These are phyloP conservation scores for Phytophthora sp. DNA, from an alignment of 352 stramenopile species.

Conservation along the genomic window DNA sequence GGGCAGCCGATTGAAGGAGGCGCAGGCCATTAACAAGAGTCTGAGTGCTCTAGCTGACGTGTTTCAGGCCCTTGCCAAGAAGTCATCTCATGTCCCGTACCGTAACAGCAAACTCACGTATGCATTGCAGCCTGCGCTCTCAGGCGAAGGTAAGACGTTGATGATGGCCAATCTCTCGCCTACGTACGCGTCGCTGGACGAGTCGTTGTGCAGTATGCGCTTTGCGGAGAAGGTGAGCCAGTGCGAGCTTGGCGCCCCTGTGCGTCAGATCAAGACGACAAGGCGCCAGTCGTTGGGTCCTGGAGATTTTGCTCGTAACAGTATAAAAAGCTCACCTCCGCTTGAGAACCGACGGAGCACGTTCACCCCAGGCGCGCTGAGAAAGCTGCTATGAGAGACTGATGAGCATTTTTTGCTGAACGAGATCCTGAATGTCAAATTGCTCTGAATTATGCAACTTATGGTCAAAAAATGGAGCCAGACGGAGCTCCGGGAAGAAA, in stretches of 20 bases:
- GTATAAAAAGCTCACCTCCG: slow-evolving; percentile 34
- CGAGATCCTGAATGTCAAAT: too few relatives aligned
- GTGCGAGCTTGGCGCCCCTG: slow-evolving; percentile 96
- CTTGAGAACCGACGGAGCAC: slow-evolving; percentile 46
- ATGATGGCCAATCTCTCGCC: slow-evolving; percentile 99
- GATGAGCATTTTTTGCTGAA: not conserved
- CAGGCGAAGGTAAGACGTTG: slow-evolving; percentile 98
- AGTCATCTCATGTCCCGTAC: slow-evolving; percentile 96
- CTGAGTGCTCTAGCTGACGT: slow-evolving; percentile 98
- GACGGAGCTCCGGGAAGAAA: slow-evolving; percentile 24
- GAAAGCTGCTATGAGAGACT: slow-evolving; percentile 34
- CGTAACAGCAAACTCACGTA: slow-evolving; percentile 99
- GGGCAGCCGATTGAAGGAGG: slow-evolving; percentile 95
- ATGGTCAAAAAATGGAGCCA: not conserved
- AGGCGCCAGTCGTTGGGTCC: slow-evolving; percentile 39
- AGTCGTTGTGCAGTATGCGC: slow-evolving; percentile 98
- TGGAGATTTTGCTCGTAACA: slow-evolving; percentile 31
- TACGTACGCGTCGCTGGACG: slow-evolving; percentile 93
- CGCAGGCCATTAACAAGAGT: slow-evolving; percentile 99
- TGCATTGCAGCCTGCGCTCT: slow-evolving; percentile 98
- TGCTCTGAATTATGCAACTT: slow-evolving; percentile 5
- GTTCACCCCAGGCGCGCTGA: slow-evolving; percentile 40
- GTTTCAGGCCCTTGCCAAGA: slow-evolving; percentile 97
- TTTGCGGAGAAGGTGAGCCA: slow-evolving; percentile 98
- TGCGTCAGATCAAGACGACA: slow-evolving; percentile 80